phyloP scores from a whole-genome alignment of 768 basidiomycete species.

The Tremella fuciformis region DNA sequence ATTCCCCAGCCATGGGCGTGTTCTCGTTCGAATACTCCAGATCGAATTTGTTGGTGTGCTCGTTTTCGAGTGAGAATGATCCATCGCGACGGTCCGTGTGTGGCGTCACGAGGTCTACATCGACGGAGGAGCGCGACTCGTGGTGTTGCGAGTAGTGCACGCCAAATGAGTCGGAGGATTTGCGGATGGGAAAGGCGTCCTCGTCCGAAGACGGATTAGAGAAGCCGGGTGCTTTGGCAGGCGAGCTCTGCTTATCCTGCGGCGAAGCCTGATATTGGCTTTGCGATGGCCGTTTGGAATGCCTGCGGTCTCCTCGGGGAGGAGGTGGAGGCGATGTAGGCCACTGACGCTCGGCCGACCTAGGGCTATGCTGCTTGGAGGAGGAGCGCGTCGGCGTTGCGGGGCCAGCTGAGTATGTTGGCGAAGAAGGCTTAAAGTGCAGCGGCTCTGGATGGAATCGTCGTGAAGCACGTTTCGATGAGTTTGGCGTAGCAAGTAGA shows the following conservation, averaged over 20 bases:
- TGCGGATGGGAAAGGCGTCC: slow-evolving; percentile 2
- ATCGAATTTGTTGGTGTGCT: no score
- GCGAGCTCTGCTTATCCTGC: not conserved
- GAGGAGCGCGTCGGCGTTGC: not conserved
- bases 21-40: no score
- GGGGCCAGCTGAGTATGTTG: not conserved
- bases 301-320: not conserved
- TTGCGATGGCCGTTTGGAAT: slow-evolving; percentile 1
- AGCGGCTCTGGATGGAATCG: not conserved
- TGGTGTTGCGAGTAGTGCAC: slow-evolving; percentile 14
- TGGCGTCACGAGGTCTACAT: slow-evolving; percentile 18
- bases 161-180: slow-evolving; percentile 23
- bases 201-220: not conserved
- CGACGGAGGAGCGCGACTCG: slow-evolving; percentile 17
- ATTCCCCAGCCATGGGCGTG: no score
- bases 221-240: not conserved
- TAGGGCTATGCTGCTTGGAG: not conserved
- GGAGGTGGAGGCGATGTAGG: slow-evolving; percentile 20
- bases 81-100: not conserved
- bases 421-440: not conserved
- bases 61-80: no score
- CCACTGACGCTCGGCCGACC: not conserved
- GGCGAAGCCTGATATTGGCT: slow-evolving; percentile 1
- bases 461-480: not conserved
- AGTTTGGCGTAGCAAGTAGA: not conserved